Percentiles rank a stretch among this genome's conserved stretches.
Evolutionary conservation across 2,329 filamentous ascomycete genomes (phyloP).

Genomic region (Penicillium sp.): DNA sequence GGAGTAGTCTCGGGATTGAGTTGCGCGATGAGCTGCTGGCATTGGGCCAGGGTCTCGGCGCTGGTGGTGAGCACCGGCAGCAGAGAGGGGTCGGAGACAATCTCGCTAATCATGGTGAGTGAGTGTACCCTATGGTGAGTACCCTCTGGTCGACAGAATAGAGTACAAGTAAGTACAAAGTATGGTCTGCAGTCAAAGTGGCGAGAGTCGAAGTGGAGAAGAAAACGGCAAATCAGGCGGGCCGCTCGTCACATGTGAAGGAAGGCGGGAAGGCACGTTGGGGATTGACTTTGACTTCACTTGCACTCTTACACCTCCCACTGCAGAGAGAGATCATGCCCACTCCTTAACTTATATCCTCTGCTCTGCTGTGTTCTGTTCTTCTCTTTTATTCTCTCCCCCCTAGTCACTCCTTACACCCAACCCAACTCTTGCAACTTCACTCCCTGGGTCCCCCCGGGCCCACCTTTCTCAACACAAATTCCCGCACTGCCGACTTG

Average conservation of each 20-base stretch:
- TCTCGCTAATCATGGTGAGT: slow-evolving; percentile 58
- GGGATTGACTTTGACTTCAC: slow-evolving; percentile 4
- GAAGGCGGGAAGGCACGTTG: slow-evolving; percentile 18
- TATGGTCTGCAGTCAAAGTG: neutral
- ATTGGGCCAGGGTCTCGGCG: slow-evolving; percentile 73
- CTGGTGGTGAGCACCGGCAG: slow-evolving; percentile 72
- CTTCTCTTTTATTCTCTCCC: neutral
- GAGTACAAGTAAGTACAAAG: neutral
- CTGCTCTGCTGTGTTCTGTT: no score
- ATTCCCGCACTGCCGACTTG: neutral
- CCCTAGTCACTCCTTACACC: slow-evolving; percentile 1
- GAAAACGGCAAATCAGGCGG: slow-evolving; percentile 18
- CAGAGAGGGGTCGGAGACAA: slow-evolving; percentile 69
- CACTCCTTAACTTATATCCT: no score
- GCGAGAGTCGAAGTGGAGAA: slow-evolving; percentile 12
- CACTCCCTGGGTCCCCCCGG: slow-evolving; percentile 10
- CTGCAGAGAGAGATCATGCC: no score
- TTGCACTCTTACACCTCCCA: slow-evolving; percentile 6
- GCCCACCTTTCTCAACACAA: slow-evolving; percentile 8
- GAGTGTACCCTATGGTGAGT: no score
- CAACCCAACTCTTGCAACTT: no score
- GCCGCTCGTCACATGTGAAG: slow-evolving; percentile 19
- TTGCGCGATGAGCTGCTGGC: slow-evolving; percentile 62
- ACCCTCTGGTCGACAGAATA: no score
- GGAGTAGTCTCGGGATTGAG: slow-evolving; percentile 57